Evolutionary conservation across 116 monocot genomes (phyloP).

Genomic region (Dioscorea cayenensis): DNA sequence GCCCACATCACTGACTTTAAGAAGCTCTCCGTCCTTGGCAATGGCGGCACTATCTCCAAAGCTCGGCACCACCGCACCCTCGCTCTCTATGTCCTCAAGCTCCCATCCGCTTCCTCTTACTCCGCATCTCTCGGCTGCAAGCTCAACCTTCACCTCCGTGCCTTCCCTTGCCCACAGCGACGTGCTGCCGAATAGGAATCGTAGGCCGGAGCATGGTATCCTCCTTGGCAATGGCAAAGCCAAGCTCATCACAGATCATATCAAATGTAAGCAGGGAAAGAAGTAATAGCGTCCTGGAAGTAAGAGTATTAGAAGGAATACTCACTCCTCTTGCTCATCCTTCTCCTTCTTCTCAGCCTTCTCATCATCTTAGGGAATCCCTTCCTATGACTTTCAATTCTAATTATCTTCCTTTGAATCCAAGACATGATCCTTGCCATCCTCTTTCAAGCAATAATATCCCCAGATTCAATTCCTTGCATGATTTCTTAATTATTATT

Average conservation of each 20-base stretch:
- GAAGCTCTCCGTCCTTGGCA: constrained; percentile 60
- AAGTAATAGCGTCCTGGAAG: too few relatives aligned
- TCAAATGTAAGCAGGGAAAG: too few relatives aligned
- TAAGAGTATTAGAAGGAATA: too few relatives aligned
- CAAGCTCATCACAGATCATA: constrained; percentile 53
- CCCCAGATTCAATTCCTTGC: too few relatives aligned
- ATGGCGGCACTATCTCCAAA: constrained; percentile 80
- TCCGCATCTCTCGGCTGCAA: constrained; percentile 72
- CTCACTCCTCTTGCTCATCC: neutral
- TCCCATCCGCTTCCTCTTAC: constrained; percentile 23
- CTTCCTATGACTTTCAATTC: too few relatives aligned
- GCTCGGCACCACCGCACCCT: constrained; percentile 51
- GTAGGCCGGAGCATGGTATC: constrained; percentile 88
- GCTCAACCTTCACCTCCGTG: constrained; percentile 66
- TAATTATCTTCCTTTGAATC: too few relatives aligned
- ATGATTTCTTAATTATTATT: too few relatives aligned
- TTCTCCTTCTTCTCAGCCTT: neutral
- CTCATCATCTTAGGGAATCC: neutral
- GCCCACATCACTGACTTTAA: constrained; percentile 61
- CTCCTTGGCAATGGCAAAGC: constrained; percentile 64
- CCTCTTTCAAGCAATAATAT: too few relatives aligned
- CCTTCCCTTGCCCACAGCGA: constrained; percentile 74
- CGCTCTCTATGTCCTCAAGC: constrained; percentile 57
- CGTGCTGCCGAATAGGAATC: constrained; percentile 67
- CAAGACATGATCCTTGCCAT: too few relatives aligned